Evolutionary conservation across 192 early-diverging fungal species (phyloP).

Genomic region (Backusella luteola): DNA sequence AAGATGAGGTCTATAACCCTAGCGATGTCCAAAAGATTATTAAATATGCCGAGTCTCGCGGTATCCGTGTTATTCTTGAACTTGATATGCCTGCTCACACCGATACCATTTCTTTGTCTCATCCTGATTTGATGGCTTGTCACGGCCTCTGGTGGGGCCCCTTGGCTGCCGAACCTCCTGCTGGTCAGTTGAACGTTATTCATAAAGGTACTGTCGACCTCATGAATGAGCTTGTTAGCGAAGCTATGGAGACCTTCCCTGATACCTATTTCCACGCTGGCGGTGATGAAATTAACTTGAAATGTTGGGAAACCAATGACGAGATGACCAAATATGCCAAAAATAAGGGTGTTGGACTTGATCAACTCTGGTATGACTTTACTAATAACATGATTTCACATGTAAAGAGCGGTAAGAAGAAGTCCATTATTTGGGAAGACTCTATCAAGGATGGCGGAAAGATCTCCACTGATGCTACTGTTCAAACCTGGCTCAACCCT

Average conservation of each 20-base stretch:
- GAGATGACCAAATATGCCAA: conserved; percentile 30
- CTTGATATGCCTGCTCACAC: conserved; percentile 84
- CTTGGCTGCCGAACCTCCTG: conserved; percentile 74
- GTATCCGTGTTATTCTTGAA: conserved; percentile 85
- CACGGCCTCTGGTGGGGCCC: conserved; percentile 57
- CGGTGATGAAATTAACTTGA: conserved; percentile 67
- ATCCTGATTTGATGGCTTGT: conserved; percentile 62
- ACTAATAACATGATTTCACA: conserved; percentile 14
- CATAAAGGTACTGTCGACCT: conserved; percentile 56
- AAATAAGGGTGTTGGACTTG: conserved; percentile 12
- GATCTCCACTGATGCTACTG: conserved; percentile 53
- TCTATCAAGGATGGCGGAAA: conserved; percentile 44
- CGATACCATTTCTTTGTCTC: conserved; percentile 38
- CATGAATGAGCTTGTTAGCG: conserved; percentile 58
- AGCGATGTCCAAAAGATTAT: conserved; percentile 65
- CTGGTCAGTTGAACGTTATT: conserved; percentile 77
- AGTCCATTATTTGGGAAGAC: conserved; percentile 80
- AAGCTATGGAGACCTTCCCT: conserved; percentile 59
- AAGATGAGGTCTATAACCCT: conserved; percentile 64
- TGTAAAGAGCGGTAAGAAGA: conserved; percentile 29
- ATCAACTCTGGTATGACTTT: conserved; percentile 25
- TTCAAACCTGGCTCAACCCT: conserved; percentile 67
- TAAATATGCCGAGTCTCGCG: conserved; percentile 65
- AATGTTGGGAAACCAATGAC: conserved; percentile 54
- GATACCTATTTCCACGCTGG: conserved; percentile 78